phyloP scores from a whole-genome alignment of 345 rosid genomes.

The Arabidopsis thaliana region DNA sequence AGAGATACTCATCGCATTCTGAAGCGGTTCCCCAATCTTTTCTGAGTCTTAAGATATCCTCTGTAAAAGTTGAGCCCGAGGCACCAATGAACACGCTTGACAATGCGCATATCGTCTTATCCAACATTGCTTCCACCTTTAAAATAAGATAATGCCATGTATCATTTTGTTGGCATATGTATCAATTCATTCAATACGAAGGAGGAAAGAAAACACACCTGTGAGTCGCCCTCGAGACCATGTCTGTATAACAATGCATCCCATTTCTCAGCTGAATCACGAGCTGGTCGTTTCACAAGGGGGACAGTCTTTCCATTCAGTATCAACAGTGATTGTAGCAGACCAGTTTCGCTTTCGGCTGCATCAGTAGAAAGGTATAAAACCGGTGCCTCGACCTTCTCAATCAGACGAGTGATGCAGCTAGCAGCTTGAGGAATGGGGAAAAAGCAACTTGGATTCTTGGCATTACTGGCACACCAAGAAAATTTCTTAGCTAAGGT shows the following conservation, averaged over 20 bases:
- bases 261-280: conserved; percentile 91
- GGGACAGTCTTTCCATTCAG: conserved; percentile 73
- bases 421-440: conserved; percentile 96
- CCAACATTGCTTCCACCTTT: conserved; percentile 98
- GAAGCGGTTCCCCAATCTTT: conserved; percentile 88
- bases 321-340: conserved; percentile 75
- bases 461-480: conserved; percentile 71
- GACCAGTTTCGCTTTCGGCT: conserved; percentile 85
- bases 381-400: conserved; percentile 68
- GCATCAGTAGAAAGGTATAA: conserved; percentile 97
- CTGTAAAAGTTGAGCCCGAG: conserved; percentile 85
- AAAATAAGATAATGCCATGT: background rate
- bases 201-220: conserved; percentile 50
- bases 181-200: background rate
- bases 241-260: conserved; percentile 90
- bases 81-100: conserved; percentile 88
- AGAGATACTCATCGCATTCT: conserved; percentile 86
- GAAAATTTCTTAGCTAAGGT: background rate
- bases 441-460: conserved; percentile 94
- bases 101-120: conserved; percentile 85
- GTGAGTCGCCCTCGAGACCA: conserved; percentile 70
- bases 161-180: conserved; percentile 7
- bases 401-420: conserved; percentile 78
- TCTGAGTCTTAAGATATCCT: conserved; percentile 83
- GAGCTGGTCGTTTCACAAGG: conserved; percentile 75